phyloP scores from a whole-genome alignment of 179 eudicot species.

The Nepenthes alata region DNA sequence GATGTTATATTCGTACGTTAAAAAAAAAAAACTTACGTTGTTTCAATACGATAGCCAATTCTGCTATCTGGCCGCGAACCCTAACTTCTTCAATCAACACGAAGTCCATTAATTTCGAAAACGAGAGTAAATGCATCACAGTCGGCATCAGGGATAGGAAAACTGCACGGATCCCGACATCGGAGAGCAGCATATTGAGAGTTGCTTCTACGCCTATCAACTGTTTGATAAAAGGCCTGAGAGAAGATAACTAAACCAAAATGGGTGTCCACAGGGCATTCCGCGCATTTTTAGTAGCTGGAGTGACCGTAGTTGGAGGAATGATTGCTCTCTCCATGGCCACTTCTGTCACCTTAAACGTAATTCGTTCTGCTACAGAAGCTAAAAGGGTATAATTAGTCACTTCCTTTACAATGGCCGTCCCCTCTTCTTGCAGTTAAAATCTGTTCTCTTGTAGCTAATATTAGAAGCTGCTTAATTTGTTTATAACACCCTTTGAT shows the following conservation, averaged over 20 bases:
- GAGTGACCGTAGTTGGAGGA: conserved; percentile 17
- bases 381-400: conserved; percentile 16
- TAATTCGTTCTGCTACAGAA: conserved; percentile 15
- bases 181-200: too few relatives aligned
- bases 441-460: neutral
- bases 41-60: too few relatives aligned
- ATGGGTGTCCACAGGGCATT: conserved; percentile 19
- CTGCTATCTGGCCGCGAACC: too few relatives aligned
- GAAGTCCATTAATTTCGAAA: too few relatives aligned
- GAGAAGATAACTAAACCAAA: neutral
- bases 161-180: too few relatives aligned
- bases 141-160: too few relatives aligned
- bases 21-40: too few relatives aligned
- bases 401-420: neutral
- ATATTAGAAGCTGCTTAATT: neutral
- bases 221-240: conserved; percentile 25
- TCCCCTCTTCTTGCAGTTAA: neutral
- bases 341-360: conserved; percentile 17
- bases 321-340: conserved; percentile 16
- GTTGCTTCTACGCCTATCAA: conserved; percentile 20
- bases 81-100: too few relatives aligned
- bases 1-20: too few relatives aligned
- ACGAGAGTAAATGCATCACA: too few relatives aligned
- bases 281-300: conserved; percentile 7
- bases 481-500: too few relatives aligned